These are phyloP conservation scores for Leccinellum rugosiceps DNA, from an alignment of 768 basidiomycete species.

Conservation along the genomic window DNA sequence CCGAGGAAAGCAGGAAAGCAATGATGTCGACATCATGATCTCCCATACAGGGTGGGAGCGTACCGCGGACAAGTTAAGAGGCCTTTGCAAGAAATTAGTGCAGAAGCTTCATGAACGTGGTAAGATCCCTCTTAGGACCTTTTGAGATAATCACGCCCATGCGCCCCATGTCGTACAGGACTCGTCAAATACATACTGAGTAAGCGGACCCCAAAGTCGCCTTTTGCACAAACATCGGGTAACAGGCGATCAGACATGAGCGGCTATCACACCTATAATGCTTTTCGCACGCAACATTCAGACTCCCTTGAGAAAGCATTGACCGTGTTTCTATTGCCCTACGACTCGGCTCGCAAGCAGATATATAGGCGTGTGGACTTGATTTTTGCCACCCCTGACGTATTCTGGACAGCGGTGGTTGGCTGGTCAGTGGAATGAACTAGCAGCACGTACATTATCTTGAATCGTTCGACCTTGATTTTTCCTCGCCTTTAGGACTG, in stretches of 20 bases:
- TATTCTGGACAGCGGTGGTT: slow-evolving; percentile 86
- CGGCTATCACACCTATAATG: slow-evolving; percentile 54
- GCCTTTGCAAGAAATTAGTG: slow-evolving; percentile 60
- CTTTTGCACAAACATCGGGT: slow-evolving; percentile 3
- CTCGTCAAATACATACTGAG: slow-evolving; percentile 84
- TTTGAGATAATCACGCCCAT: neutral
- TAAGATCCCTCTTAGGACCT: slow-evolving; percentile 29
- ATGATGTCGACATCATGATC: slow-evolving; percentile 89
- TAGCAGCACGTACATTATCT: no score
- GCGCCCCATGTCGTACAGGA: slow-evolving; percentile 35
- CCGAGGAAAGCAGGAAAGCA: slow-evolving; percentile 75
- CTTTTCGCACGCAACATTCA: slow-evolving; percentile 58
- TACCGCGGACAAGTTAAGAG: slow-evolving; percentile 50
- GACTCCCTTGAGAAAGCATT: slow-evolving; percentile 84
- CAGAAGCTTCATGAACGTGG: slow-evolving; percentile 54
- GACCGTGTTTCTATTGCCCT: slow-evolving; percentile 71
- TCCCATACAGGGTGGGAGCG: slow-evolving; percentile 55
- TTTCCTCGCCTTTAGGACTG: slow-evolving; percentile 51
- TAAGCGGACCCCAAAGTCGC: slow-evolving; percentile 34
- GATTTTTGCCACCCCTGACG: slow-evolving; percentile 71
- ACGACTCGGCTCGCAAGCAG: slow-evolving; percentile 31
- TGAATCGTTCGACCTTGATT: neutral
- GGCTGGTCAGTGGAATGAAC: slow-evolving; percentile 62
- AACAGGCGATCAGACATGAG: slow-evolving; percentile 47
- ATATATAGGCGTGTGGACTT: slow-evolving; percentile 75